These are phyloP conservation scores for Taphrina flavorubra DNA, from an alignment of 1,139 yeast species.

Conservation along the genomic window DNA sequence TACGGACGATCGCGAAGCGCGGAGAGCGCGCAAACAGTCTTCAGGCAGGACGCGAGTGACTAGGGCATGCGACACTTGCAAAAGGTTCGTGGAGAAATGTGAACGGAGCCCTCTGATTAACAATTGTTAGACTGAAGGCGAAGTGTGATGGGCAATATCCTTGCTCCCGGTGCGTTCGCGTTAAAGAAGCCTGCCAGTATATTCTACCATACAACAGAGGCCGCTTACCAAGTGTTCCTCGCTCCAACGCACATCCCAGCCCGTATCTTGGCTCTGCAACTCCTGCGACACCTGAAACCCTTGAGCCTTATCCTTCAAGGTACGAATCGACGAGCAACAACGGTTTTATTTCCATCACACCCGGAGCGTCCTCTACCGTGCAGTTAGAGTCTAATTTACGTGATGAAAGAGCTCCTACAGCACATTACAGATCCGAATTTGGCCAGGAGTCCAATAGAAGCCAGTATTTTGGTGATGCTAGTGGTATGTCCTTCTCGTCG, in stretches of 20 bases:
- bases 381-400: not conserved
- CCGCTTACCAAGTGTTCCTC: conserved; percentile 2
- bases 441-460: conserved; percentile 4
- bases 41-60: conserved; percentile 8
- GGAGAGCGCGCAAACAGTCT: not conserved
- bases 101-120: not conserved
- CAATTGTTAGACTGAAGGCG: conserved; percentile 1
- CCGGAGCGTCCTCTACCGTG: conserved; percentile 3
- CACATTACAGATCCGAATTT: not conserved
- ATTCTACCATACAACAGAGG: conserved; percentile 5
- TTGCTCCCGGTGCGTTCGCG: conserved; percentile 2
- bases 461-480: conserved; percentile 13
- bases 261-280: not conserved
- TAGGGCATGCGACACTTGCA: conserved; percentile 11
- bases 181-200: conserved; percentile 4
- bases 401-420: not conserved
- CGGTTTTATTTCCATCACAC: not conserved
- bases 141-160: conserved; percentile 15
- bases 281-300: not conserved
- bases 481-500: conserved; percentile 13
- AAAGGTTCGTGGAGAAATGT: not conserved
- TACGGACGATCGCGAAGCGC: not conserved
- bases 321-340: not conserved
- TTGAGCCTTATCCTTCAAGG: not conserved
- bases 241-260: not conserved